Evolutionary conservation across 106 monocot species (phyloP), one percentile per base, ranked within the genome.

Genomic region (Acorus calamus): DNA sequence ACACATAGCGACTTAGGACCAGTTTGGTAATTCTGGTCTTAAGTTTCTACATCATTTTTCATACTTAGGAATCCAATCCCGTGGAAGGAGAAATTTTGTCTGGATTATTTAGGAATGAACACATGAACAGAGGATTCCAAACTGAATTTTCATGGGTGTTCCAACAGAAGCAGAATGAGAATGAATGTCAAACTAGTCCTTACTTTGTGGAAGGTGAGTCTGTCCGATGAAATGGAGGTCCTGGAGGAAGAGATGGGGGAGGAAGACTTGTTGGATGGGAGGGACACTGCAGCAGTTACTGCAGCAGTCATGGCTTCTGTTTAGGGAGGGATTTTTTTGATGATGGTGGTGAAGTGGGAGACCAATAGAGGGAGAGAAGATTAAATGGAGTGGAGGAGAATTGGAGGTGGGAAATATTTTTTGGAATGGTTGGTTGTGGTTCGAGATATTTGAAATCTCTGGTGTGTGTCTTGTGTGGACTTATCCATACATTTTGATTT

Each of bases 211-310:
- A 76, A 73, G 2, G 62, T 48, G 61, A 80, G 47, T 50, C 70
- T 70, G 1, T 82, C 79, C 7, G 77, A 58, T 3, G 69, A 69
- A 61, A 72, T 57, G 64, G 55, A 57, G 50, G 67, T 55, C 51
- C 72, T 79, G 7, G 79, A 14, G 50, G 80, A 52, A 14, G 72
- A 66, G 14, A 65, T 6, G 52, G 70, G 70, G 54, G 79, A 62
- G 7, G 76, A 83, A 9, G 74, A 50, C 56, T 84, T 84, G 52
- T 76, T 64, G 10, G 79, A 76, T 3, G 76, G 73, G 57, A 79
- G 68, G 50, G 86, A 75, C 9, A 80, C 73, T 50, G 85, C 80
- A 9, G 86, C 79, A 3, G 79, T 79, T 8, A 83, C 70, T 50
- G 86, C 72, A 69, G 77, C 74, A 54, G 28, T 28, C 28, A 28